These are phyloP conservation scores for Lodderomyces theae DNA, from an alignment of 1,139 yeast genomes.

Conservation along the genomic window DNA sequence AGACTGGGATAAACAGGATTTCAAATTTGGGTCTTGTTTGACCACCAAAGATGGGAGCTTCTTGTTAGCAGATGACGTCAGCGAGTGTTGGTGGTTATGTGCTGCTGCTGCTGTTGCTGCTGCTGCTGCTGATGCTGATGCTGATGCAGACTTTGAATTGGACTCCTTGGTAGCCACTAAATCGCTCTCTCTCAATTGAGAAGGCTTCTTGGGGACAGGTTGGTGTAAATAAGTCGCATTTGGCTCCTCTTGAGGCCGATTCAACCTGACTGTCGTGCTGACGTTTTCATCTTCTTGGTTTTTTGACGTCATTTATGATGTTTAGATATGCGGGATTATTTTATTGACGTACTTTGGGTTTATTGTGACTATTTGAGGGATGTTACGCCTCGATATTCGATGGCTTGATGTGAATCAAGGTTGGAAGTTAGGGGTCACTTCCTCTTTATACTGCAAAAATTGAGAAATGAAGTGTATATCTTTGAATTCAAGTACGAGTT, in stretches of 20 bases:
- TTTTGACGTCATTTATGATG: neutral
- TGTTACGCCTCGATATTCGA: too few relatives aligned
- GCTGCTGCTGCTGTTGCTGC: too few relatives aligned
- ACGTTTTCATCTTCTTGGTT: neutral
- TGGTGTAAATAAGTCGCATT: constrained; percentile 1
- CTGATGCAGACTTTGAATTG: neutral
- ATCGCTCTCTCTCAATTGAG: constrained; percentile 2
- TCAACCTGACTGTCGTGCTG: neutral
- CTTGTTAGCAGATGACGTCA: constrained; percentile 3
- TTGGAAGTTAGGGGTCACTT: too few relatives aligned
- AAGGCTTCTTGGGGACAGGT: constrained; percentile 5
- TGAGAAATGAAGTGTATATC: too few relatives aligned
- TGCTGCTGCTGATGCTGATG: too few relatives aligned
- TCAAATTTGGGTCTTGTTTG: constrained; percentile 23
- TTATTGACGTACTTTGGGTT: too few relatives aligned
- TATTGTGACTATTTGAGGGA: too few relatives aligned
- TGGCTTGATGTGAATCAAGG: too few relatives aligned
- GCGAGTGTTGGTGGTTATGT: neutral
- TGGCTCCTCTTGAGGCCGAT: neutral
- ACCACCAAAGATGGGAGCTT: constrained; percentile 17
- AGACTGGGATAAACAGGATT: constrained; percentile 23
- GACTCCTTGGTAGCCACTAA: neutral
- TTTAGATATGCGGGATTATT: too few relatives aligned
- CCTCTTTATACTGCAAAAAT: too few relatives aligned
- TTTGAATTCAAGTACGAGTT: too few relatives aligned